Base-by-base conservation (phyloP, 177 flowering plant species). In the Tripterygium wilfordii region DNA sequence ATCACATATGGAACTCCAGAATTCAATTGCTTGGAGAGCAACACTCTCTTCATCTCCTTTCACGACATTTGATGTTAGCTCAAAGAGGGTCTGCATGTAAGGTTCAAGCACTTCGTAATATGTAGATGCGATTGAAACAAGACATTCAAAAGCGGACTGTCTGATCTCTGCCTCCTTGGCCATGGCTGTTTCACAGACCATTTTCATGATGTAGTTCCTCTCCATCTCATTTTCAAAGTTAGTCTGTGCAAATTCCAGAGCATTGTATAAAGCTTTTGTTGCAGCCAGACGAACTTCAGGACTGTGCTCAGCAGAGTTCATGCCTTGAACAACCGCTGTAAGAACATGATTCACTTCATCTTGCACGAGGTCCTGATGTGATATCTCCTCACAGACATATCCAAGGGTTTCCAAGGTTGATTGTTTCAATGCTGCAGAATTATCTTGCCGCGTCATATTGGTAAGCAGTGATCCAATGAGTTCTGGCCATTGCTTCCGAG, bases 1-100 rank as follows among this genome's bases (percentile, higher is more conserved):
- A 63, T 88, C 96, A 56, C 96, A 86, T 2, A 86, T 79, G 24
- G 96, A 76, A 59, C 96, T 87, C 96, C 92, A 87, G 37, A 87
- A 85, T 45, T 88, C 96, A 54, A 88, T 69, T 15, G 96, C 94
- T 65, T 88, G 96, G 39, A 85, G 92, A 35, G 94, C 85, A 66
- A 82, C 84, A n/a, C 70, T 49, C 56, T 85, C 96, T 38, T 75
- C 77, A 61, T 88, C 96, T 24, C 67, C 82, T 65, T 56, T 84
- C 3, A 88, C 87, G 8, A 83, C 90, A 62, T 76, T 75, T n/a
- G 88, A 65, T 17, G 96, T 78, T 29, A 88, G 85, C 37, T 82
- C 70, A 62, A 78, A 88, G 35, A 88, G 70, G 10, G 72, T 63
- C 46, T 80, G 85, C 79, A 85, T 88, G 52, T 85, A 88, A 7